Evolutionary conservation across 352 stramenopile genomes (phyloP).

Genomic region (Lagenidium giganteum): DNA sequence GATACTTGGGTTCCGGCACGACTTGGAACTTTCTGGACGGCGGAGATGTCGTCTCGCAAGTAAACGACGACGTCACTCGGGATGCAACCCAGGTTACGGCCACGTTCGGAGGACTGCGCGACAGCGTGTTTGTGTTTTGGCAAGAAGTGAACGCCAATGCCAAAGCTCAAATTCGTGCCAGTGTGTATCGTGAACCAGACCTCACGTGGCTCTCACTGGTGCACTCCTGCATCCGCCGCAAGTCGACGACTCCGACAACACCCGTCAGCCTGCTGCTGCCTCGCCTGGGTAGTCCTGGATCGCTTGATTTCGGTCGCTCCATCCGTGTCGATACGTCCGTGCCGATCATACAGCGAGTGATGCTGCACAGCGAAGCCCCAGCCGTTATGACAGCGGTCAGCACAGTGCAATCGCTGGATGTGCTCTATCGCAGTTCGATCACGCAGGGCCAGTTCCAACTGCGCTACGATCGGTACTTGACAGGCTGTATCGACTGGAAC

Average conservation of each 20-base stretch:
- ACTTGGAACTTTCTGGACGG: slow-evolving; percentile 45
- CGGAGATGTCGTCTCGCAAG: slow-evolving; percentile 17
- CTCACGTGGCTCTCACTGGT: slow-evolving; percentile 44
- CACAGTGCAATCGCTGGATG: slow-evolving; percentile 44
- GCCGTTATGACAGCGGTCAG: slow-evolving; percentile 27
- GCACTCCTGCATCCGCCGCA: slow-evolving; percentile 39
- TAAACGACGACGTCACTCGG: slow-evolving; percentile 36
- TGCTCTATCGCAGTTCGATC: slow-evolving; percentile 45
- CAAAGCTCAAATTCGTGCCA: slow-evolving; percentile 29
- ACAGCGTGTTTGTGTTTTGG: slow-evolving; percentile 36
- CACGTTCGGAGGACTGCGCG: too few species aligned
- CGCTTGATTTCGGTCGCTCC: slow-evolving; percentile 43
- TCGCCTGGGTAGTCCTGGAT: slow-evolving; percentile 30
- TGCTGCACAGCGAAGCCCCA: slow-evolving; percentile 29
- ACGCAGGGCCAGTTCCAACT: slow-evolving; percentile 50
- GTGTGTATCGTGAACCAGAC: slow-evolving; percentile 7
- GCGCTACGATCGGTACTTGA: slow-evolving; percentile 28
- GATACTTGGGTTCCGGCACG: slow-evolving; percentile 12
- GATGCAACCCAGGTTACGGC: slow-evolving; percentile 20
- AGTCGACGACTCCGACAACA: slow-evolving; percentile 26
- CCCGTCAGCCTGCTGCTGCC: slow-evolving; percentile 42
- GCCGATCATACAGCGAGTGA: slow-evolving; percentile 27
- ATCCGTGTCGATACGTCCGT: slow-evolving; percentile 50
- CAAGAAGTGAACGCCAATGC: slow-evolving; percentile 32
- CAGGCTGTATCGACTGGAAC: slow-evolving; percentile 55